Conservation (phyloP, 2,329 filamentous ascomycete species). For the Cladophialophora bantiana region DNA sequence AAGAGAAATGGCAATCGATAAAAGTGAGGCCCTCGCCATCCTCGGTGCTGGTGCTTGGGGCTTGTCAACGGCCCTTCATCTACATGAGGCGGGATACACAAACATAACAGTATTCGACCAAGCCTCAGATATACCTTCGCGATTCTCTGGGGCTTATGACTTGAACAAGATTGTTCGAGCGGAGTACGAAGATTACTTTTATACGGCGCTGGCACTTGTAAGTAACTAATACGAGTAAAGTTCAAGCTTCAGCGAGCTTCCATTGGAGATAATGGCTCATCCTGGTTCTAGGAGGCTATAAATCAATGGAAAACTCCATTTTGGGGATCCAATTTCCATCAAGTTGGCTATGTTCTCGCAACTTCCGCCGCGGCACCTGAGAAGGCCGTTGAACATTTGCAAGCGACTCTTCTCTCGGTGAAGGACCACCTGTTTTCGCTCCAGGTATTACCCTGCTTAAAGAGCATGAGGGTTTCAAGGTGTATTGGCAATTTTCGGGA, state of each 20-base stretch:
- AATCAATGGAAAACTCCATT: conserved; percentile 54
- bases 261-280: conserved; percentile 7
- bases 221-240: conserved; percentile 7
- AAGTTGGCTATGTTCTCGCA: conserved; percentile 53
- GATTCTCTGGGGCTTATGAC: conserved; percentile 56
- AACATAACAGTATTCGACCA: conserved; percentile 58
- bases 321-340: conserved; percentile 55
- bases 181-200: conserved; percentile 40
- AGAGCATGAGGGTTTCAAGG: conserved; percentile 54
- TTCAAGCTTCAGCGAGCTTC: too few species aligned
- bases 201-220: conserved; percentile 38
- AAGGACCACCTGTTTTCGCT: conserved; percentile 46
- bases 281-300: conserved; percentile 42
- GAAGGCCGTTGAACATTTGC: conserved; percentile 35
- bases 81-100: conserved; percentile 53
- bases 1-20: conserved; percentile 28
- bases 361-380: conserved; percentile 48
- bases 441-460: conserved; percentile 48
- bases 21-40: conserved; percentile 47
- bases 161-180: conserved; percentile 55
- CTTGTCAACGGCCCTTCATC: conserved; percentile 57
- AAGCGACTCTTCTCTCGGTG: conserved; percentile 48
- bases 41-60: conserved; percentile 59
- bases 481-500: conserved; percentile 57
- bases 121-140: conserved; percentile 53